Evolutionary conservation across 805 yeast species (phyloP).

Genomic region (Nakazawaea ishiwadae): DNA sequence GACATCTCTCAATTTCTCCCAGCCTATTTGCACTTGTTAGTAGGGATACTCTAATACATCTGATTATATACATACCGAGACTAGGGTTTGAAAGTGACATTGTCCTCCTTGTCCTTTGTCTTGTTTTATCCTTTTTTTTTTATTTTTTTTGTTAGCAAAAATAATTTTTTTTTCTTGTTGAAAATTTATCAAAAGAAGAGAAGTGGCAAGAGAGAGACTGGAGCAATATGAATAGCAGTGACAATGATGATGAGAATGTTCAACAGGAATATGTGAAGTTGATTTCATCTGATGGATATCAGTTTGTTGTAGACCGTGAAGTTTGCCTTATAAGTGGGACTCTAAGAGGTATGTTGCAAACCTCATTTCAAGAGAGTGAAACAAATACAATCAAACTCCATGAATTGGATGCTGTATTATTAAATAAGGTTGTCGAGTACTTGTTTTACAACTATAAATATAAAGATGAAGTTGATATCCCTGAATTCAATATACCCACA

Average conservation of each 20-base stretch:
- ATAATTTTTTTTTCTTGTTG: no score
- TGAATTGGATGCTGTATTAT: constrained; percentile 66
- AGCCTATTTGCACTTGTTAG: constrained; percentile 32
- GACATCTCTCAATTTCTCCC: constrained; percentile 77
- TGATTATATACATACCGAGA: constrained; percentile 12
- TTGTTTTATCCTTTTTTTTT: no score
- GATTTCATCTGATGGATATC: constrained; percentile 68
- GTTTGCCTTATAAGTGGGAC: constrained; percentile 76
- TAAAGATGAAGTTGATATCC: constrained; percentile 58
- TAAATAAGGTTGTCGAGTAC: constrained; percentile 83
- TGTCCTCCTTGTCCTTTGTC: constrained; percentile 5
- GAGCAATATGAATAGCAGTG: constrained; percentile 8
- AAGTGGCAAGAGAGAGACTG: not conserved
- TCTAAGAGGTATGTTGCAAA: constrained; percentile 50
- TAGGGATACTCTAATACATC: not conserved
- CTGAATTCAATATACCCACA: constrained; percentile 89
- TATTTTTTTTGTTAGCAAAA: not conserved
- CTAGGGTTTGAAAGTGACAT: constrained; percentile 26
- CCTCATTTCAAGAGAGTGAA: constrained; percentile 55
- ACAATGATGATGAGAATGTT: constrained; percentile 18
- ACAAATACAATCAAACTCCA: constrained; percentile 48
- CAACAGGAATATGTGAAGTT: constrained; percentile 49
- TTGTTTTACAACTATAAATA: constrained; percentile 71
- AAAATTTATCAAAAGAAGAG: not conserved
- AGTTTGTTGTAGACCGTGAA: constrained; percentile 57